Base-by-base conservation (phyloP, 768 basidiomycete species). In the Tremella fuciformis region DNA sequence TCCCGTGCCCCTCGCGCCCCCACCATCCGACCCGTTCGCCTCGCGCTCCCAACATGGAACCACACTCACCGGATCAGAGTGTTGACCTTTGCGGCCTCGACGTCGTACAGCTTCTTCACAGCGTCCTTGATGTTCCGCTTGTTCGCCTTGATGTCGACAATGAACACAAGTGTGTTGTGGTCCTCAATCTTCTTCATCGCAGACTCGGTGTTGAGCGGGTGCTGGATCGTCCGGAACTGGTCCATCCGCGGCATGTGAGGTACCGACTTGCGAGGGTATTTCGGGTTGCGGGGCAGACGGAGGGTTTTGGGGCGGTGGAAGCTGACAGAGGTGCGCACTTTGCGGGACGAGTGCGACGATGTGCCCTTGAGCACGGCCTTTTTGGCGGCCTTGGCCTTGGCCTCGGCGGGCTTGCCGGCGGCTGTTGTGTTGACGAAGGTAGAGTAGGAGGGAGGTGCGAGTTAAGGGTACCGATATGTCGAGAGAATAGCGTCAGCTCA, bases 131-230 rank as follows among this genome's bases (percentile, higher is more conserved):
- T 98, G 80, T 99, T 91, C 48, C 91, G 86, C 85, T 99, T 99
- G 86, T 96, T 99, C 68, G 91, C 82, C 77, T 85, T 86, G 79
- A 97, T 74, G 79, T 97, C 93, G 53, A 96, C 92, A 61, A 98
- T 87, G 83, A 98, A 99, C 60, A 99, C 96, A 58, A 98, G 85
- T 29, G 96, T 99, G 81, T 99, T 98, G 83, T 97, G 87, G 80
- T 97, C 94, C 83, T 99, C 94, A 58, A 99, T 99, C 85, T 99
- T 96, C 85, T 97, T 94, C 94, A 98, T 97, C 63, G 94, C 93
- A 13, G 85, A 87, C 80, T 98, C 93, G 15, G 91, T 94, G 85
- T 91, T 94, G 61, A 80, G 66, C 19, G 80, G 65, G 64, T 68
- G 88, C 56, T 91, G 85, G 74, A 97, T 89, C 44, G 89, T 92